Evolutionary conservation across 139 green algal species (phyloP).

Genomic region (Marvania coccoides): DNA sequence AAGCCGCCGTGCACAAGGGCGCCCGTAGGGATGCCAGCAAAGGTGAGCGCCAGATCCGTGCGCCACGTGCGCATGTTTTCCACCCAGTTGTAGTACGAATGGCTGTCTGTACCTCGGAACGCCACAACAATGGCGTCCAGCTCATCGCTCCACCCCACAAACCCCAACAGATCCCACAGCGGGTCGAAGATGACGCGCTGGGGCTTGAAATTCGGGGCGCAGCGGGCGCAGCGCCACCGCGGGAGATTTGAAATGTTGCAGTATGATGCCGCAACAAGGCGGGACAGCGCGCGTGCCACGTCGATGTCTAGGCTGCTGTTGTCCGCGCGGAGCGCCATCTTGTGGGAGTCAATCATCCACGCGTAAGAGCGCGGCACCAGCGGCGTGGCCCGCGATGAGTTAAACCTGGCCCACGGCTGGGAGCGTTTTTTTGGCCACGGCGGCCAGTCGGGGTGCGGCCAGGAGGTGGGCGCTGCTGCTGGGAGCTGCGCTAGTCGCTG

Average conservation of each 20-base stretch:
- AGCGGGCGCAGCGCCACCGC: slow-evolving; percentile 71
- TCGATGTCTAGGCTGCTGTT: slow-evolving; percentile 31
- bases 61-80: slow-evolving; percentile 77
- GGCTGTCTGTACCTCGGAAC: slow-evolving; percentile 69
- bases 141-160: slow-evolving; percentile 47
- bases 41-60: slow-evolving; percentile 30
- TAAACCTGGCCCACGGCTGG: slow-evolving; percentile 18
- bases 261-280: slow-evolving; percentile 53
- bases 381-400: slow-evolving; percentile 8
- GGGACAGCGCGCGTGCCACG: slow-evolving; percentile 34
- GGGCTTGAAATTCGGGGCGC: slow-evolving; percentile 4
- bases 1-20: slow-evolving; percentile 53
- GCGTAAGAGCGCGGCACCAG: slow-evolving; percentile 15
- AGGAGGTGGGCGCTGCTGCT: too few species aligned
- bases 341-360: slow-evolving; percentile 18
- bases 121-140: slow-evolving; percentile 52
- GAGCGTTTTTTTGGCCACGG: too few species aligned
- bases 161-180: slow-evolving; percentile 63
- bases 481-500: too few species aligned
- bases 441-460: too few species aligned
- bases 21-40: slow-evolving; percentile 17
- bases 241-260: slow-evolving; percentile 44
- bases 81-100: slow-evolving; percentile 47
- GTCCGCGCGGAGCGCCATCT: slow-evolving; percentile 9
- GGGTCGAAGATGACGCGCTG: slow-evolving; percentile 49